phyloP scores from a whole-genome alignment of 1,284 basidiomycete genomes.

The Ganoderma lucidum region DNA sequence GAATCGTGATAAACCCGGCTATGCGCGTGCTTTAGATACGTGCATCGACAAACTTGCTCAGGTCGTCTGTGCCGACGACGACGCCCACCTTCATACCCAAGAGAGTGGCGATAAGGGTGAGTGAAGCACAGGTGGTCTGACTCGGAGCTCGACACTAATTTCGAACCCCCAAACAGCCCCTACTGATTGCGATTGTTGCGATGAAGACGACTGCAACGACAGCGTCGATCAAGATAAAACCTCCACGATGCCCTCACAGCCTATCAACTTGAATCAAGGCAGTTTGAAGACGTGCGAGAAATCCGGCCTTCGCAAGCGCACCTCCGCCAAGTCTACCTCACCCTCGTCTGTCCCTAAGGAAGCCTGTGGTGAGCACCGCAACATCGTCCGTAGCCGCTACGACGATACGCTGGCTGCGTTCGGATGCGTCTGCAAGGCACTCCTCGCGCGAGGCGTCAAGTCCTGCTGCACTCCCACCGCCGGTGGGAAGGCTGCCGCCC shows the following conservation, averaged over 20 bases:
- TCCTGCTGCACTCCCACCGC: constrained; percentile 37
- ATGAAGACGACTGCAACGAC: background rate
- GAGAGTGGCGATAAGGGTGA: constrained; percentile 11
- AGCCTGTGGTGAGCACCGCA: constrained; percentile 41
- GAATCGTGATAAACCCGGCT: background rate
- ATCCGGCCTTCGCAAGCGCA: constrained; percentile 36
- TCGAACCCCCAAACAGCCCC: constrained; percentile 1
- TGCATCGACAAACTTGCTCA: constrained; percentile 41
- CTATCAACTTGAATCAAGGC: background rate
- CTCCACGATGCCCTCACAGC: background rate
- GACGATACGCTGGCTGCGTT: constrained; percentile 41
- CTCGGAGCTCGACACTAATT: background rate
- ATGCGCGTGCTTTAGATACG: constrained; percentile 28
- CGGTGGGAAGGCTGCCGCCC: constrained; percentile 17
- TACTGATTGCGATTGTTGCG: constrained; percentile 27
- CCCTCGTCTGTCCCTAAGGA: constrained; percentile 28
- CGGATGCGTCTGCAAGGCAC: constrained; percentile 42
- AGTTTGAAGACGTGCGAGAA: constrained; percentile 11
- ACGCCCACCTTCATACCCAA: constrained; percentile 36
- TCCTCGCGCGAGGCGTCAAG: constrained; percentile 40
- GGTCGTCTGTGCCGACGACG: constrained; percentile 42
- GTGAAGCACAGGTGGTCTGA: background rate
- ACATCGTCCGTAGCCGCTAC: constrained; percentile 39
- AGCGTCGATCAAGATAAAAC: background rate
- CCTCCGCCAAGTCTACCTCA: constrained; percentile 8